Percentiles rank a stretch among this genome's conserved stretches.
phyloP scores from a whole-genome alignment of 2,329 filamentous ascomycete genomes.

The Fusarium sp. region DNA sequence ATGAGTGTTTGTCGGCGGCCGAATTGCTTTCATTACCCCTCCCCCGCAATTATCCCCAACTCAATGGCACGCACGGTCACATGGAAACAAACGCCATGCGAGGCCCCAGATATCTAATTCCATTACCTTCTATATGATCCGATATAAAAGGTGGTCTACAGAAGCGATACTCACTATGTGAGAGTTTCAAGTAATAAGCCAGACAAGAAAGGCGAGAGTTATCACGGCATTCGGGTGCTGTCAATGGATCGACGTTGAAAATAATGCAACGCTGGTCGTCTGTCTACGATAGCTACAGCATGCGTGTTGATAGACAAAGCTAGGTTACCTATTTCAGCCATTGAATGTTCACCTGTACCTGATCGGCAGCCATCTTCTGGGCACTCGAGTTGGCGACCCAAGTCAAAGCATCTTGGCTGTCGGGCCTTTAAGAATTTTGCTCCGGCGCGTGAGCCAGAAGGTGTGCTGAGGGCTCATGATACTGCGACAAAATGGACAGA shows the following conservation, averaged over 20 bases:
- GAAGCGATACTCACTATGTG: background rate
- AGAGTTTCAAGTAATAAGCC: background rate
- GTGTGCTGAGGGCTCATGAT: conserved; percentile 9
- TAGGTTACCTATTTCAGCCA: conserved; percentile 17
- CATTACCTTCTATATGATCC: conserved; percentile 8
- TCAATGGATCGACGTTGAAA: conserved; percentile 1
- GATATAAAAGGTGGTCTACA: background rate
- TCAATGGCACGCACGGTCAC: conserved; percentile 34
- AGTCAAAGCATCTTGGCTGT: conserved; percentile 28
- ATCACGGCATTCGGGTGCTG: background rate
- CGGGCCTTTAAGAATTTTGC: conserved; percentile 21
- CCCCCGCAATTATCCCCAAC: conserved; percentile 37
- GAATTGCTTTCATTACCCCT: conserved; percentile 23
- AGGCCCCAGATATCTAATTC: conserved; percentile 22
- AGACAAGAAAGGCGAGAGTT: background rate
- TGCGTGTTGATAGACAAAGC: conserved; percentile 12
- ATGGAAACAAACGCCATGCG: conserved; percentile 36
- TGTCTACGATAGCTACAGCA: conserved; percentile 9
- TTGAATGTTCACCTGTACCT: conserved; percentile 37
- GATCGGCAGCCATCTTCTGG: conserved; percentile 34
- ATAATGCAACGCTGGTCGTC: conserved; percentile 2
- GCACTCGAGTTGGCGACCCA: background rate
- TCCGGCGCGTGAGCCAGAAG: conserved; percentile 23
- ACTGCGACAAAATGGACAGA: background rate
- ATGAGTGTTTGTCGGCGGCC: background rate